phyloP scores from a whole-genome alignment of 208 protist genomes.

The Vickermania spadyakhi region DNA sequence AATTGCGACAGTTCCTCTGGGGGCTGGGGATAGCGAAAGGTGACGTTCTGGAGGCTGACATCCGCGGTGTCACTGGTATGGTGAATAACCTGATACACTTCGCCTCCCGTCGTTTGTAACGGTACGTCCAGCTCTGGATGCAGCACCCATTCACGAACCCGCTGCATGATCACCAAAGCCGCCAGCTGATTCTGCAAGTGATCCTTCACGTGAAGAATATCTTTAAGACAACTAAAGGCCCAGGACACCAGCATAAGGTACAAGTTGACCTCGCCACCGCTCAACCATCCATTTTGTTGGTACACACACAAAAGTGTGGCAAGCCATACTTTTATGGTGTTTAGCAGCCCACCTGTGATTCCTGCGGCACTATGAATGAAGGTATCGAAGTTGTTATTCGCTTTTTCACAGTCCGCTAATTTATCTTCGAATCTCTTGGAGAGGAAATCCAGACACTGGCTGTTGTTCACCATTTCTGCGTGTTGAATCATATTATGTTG shows the following conservation, averaged over 20 bases:
- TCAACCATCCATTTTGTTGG: background rate
- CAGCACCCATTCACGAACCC: background rate
- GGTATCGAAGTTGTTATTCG: background rate
- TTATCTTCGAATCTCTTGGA: background rate
- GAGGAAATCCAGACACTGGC: background rate
- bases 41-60: background rate
- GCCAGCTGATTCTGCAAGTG: background rate
- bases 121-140: background rate
- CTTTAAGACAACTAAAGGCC: background rate
- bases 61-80: background rate
- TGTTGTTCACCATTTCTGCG: slow-evolving; percentile 1
- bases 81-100: background rate
- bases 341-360: background rate
- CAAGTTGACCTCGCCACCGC: background rate
- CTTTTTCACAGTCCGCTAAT: background rate
- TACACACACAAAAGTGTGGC: background rate
- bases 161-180: background rate
- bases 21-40: background rate
- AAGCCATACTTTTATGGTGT: background rate
- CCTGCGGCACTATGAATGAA: background rate
- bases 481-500: background rate
- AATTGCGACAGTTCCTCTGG: background rate
- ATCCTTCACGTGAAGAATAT: background rate
- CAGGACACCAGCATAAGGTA: background rate
- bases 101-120: background rate